Evolutionary conservation across 371 early-diverging fungal genomes (phyloP), one percentile per base, ranked within the genome.

Genomic region (Mortierella sp.): DNA sequence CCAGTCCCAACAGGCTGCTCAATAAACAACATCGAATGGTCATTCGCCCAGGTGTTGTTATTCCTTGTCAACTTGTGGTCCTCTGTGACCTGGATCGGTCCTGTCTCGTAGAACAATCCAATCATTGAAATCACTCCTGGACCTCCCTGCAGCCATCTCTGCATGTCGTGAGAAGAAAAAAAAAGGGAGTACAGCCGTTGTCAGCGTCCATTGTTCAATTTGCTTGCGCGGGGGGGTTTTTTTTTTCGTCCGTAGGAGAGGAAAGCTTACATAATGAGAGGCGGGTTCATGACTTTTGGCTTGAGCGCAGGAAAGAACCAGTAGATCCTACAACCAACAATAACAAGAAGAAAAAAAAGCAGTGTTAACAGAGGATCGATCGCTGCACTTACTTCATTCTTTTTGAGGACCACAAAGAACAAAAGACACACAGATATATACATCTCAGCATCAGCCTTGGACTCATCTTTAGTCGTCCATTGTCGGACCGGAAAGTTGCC

Each of bases 1-100:
- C 96, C 95, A 11, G 94, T 92, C 11, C 95, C 93, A 37, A 93
- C 92, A 43, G 94, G 94, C 70, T 92, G 92, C 78, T 93, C 94
- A 72, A 94, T 88, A 75, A 91, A 94, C 11, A 93, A 78, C 89
- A 94, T 82, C 28, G 90, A 88, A 57, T 89, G 89, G 10, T 90
- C 79, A 26, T 83, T 76, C 34, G 88, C 89, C 93, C 93, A 94
- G 3, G 87, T 74, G 61, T 79, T 24, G 19, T 71, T 13, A 61
- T 85, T 79, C 31, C 88, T 78, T 1, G 70, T 72, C 24, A 93
- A 80, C 26, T 75, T 87, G 74, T 87, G 54, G 19, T 88, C 80
- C 13, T 59, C 75, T 14, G 43, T 81, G 10, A 92, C 72, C 1
- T 75, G 75, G 9, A 91, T 67, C 3, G 92, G 92, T 5, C 93